phyloP scores from a whole-genome alignment of 2,329 filamentous ascomycete genomes.

The Aureobasidium uvarum region DNA sequence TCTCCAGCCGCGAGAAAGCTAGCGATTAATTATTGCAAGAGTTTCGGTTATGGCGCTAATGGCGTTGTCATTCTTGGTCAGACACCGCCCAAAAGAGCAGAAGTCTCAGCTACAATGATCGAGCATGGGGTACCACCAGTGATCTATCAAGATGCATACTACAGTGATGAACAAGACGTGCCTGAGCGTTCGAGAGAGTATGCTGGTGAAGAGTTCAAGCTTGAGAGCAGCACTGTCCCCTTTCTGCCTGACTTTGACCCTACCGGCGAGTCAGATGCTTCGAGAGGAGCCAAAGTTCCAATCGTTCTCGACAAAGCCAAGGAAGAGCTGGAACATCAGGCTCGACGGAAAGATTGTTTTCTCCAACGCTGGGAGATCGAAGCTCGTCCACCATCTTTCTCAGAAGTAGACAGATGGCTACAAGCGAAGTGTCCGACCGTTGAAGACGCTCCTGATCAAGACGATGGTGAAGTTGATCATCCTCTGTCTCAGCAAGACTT shows the following conservation, averaged over 20 bases:
- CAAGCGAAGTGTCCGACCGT: slow-evolving; percentile 37
- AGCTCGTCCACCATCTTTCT: slow-evolving; percentile 64
- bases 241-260: slow-evolving; percentile 76
- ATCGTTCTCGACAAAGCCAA: slow-evolving; percentile 51
- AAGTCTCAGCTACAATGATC: slow-evolving; percentile 58
- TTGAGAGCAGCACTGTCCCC: slow-evolving; percentile 71
- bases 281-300: slow-evolving; percentile 54
- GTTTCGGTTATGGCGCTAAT: slow-evolving; percentile 7
- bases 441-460: slow-evolving; percentile 28
- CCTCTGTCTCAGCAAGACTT: slow-evolving; percentile 33
- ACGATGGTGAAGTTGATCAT: slow-evolving; percentile 35
- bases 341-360: slow-evolving; percentile 58
- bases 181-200: slow-evolving; percentile 76
- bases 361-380: slow-evolving; percentile 75
- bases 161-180: slow-evolving; percentile 79
- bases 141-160: slow-evolving; percentile 82
- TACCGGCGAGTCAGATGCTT: slow-evolving; percentile 56
- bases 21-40: slow-evolving; percentile 4
- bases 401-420: slow-evolving; percentile 70
- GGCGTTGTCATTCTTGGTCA: slow-evolving; percentile 39
- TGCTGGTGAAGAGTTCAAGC: slow-evolving; percentile 78
- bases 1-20: slow-evolving; percentile 5
- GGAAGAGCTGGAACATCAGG: slow-evolving; percentile 53
- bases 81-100: slow-evolving; percentile 44
- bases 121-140: slow-evolving; percentile 61